Percentiles rank a stretch among this genome's conserved stretches.
Evolutionary conservation across 371 early-diverging fungal species (phyloP).

Genomic region (Synchytrium microbalum): DNA sequence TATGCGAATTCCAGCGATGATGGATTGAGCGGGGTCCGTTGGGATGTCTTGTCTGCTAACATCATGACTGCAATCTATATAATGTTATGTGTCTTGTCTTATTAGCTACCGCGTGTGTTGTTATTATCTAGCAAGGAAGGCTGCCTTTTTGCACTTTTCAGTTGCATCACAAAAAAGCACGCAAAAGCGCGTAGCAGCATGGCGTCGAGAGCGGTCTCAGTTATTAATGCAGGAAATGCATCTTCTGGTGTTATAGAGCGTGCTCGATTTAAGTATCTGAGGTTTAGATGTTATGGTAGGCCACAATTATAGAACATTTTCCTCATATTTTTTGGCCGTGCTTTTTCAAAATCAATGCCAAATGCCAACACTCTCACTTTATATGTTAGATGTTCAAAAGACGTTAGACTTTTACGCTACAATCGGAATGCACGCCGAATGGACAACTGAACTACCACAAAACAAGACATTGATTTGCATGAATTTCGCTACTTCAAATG

Average conservation of each 20-base stretch:
- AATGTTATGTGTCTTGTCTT: not conserved
- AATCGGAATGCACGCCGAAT: constrained; percentile 43
- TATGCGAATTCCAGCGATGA: constrained; percentile 35
- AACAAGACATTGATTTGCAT: constrained; percentile 7
- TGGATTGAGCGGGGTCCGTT: constrained; percentile 27
- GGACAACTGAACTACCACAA: constrained; percentile 10
- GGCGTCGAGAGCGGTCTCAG: no score
- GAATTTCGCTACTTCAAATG: not conserved
- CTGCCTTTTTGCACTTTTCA: no score
- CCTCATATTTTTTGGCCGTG: not conserved
- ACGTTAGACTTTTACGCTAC: constrained; percentile 41
- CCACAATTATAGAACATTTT: no score
- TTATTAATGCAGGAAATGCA: no score
- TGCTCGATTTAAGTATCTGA: constrained; percentile 25
- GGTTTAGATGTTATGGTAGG: constrained; percentile 20
- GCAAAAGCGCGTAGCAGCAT: no score
- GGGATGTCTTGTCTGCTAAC: constrained; percentile 19
- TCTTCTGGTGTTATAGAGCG: not conserved
- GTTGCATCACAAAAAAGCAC: no score
- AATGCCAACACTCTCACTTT: not conserved
- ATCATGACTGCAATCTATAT: not conserved
- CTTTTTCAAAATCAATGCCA: not conserved
- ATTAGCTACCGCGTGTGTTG: no score
- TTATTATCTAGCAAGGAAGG: no score
- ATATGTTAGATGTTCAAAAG: constrained; percentile 20